phyloP scores from a whole-genome alignment of 208 protist genomes.

The Trypanosoma cruzi region DNA sequence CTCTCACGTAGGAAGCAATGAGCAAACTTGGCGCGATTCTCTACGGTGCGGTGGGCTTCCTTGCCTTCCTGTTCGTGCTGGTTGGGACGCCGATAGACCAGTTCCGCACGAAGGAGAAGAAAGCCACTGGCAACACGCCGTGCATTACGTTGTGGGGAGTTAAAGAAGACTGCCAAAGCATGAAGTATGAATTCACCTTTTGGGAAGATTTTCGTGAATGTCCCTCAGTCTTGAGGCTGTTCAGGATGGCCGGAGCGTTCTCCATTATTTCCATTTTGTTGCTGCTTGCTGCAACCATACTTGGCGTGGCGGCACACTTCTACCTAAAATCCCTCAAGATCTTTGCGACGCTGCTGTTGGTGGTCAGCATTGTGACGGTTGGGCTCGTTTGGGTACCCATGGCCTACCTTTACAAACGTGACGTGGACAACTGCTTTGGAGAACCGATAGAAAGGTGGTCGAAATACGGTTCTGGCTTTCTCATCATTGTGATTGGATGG shows the following conservation, averaged over 20 bases:
- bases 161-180: constrained; percentile 37
- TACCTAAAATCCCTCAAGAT: constrained; percentile 44
- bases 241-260: constrained; percentile 46
- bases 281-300: constrained; percentile 25
- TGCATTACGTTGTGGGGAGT: constrained; percentile 59
- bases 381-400: constrained; percentile 40
- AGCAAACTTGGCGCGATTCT: constrained; percentile 31
- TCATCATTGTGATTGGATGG: constrained; percentile 35
- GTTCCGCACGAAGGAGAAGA: constrained; percentile 32
- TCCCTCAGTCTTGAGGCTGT: constrained; percentile 24
- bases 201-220: constrained; percentile 32
- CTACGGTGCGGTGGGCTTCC: constrained; percentile 39
- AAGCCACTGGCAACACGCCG: constrained; percentile 28
- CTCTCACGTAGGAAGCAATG: background rate
- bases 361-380: constrained; percentile 21
- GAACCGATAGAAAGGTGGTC: constrained; percentile 16
- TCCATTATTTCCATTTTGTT: constrained; percentile 33
- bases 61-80: constrained; percentile 45
- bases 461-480: constrained; percentile 48
- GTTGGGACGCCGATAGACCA: constrained; percentile 52
- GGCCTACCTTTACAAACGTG: constrained; percentile 30
- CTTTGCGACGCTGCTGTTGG: constrained; percentile 38
- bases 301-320: constrained; percentile 34
- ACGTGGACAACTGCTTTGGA: constrained; percentile 24
- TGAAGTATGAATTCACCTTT: constrained; percentile 19